phyloP scores from a whole-genome alignment of 192 early-diverging fungal genomes.

The Mortierella hygrophila region DNA sequence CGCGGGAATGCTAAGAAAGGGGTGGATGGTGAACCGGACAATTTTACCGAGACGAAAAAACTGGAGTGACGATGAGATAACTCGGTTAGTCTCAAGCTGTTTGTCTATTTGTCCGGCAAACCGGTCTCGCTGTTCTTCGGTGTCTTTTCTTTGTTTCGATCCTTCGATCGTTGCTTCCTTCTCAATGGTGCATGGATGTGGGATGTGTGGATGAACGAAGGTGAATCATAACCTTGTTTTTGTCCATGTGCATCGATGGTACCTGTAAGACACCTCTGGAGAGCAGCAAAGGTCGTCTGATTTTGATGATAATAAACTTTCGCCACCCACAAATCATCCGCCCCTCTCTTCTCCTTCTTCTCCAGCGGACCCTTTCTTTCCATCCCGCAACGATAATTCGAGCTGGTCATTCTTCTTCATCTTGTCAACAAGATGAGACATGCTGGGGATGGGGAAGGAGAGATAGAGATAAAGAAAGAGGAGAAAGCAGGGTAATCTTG shows the following conservation, averaged over 20 bases:
- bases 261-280: background rate
- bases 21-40: background rate
- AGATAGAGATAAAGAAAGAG: too few relatives aligned
- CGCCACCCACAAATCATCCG: background rate
- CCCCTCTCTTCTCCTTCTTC: background rate
- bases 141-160: background rate
- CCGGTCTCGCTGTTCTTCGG: too few relatives aligned
- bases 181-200: too few relatives aligned
- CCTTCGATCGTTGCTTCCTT: background rate
- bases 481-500: too few relatives aligned
- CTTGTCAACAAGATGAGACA: too few relatives aligned
- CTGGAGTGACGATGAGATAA: too few relatives aligned
- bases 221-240: constrained; percentile 3
- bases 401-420: too few relatives aligned
- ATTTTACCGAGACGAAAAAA: background rate
- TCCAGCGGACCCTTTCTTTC: background rate
- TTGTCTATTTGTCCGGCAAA: too few relatives aligned
- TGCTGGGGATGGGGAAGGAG: too few relatives aligned
- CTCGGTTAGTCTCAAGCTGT: too few relatives aligned
- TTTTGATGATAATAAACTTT: background rate
- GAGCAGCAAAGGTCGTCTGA: background rate
- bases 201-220: background rate
- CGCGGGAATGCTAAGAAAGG: background rate
- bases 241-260: background rate
- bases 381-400: background rate